Evolutionary conservation across 169 alveolate genomes (phyloP).

Genomic region (Cryptosporidium meleagridis): DNA sequence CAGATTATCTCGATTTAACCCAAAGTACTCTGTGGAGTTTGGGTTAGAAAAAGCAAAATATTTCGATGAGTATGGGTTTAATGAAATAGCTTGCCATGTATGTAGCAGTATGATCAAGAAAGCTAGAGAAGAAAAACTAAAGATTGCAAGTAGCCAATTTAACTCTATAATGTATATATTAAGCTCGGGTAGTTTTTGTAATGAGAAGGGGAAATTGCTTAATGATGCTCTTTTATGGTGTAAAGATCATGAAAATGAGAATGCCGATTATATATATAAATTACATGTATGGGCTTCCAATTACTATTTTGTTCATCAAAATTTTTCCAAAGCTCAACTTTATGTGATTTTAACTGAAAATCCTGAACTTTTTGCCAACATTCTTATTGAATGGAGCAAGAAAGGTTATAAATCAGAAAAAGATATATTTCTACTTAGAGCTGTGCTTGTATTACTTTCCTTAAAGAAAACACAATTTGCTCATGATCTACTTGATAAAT

Average conservation of each 20-base stretch:
- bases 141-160: background rate
- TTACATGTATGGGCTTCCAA: slow-evolving; percentile 68
- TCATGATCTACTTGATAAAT: slow-evolving; percentile 30
- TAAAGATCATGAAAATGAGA: slow-evolving; percentile 12
- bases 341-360: slow-evolving; percentile 52
- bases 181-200: background rate
- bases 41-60: slow-evolving; percentile 62
- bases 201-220: slow-evolving; percentile 26
- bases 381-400: slow-evolving; percentile 44
- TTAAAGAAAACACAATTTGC: slow-evolving; percentile 35
- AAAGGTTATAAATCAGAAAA: slow-evolving; percentile 60
- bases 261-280: slow-evolving; percentile 6
- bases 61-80: slow-evolving; percentile 41
- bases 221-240: slow-evolving; percentile 61
- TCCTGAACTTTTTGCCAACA: slow-evolving; percentile 35
- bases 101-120: slow-evolving; percentile 25
- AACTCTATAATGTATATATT: slow-evolving; percentile 27
- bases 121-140: slow-evolving; percentile 40
- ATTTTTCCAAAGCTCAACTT: slow-evolving; percentile 48
- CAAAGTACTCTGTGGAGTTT: slow-evolving; percentile 39
- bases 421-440: slow-evolving; percentile 66
- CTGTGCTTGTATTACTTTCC: slow-evolving; percentile 40
- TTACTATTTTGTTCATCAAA: slow-evolving; percentile 18
- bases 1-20: slow-evolving; percentile 11
- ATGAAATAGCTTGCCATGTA: slow-evolving; percentile 53